A percentile compares a stretch with the other conserved stretches of the same genome.
These are phyloP conservation scores for Yamadazyma jaroonii DNA, from an alignment of 1,139 yeast genomes.

Conservation along the genomic window DNA sequence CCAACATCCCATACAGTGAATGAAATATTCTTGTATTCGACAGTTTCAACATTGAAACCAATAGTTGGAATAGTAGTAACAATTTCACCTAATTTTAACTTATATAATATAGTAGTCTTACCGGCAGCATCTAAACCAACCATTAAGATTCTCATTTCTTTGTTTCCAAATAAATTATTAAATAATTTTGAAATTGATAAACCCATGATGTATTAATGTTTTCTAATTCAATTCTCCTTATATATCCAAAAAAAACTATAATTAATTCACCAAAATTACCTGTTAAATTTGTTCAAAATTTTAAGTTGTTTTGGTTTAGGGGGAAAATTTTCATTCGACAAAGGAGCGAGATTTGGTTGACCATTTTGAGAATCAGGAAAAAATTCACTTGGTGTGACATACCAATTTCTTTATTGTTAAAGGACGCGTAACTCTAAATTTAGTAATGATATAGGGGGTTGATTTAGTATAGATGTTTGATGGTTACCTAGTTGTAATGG, in stretches of 20 bases:
- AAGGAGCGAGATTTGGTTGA: constrained; percentile 1
- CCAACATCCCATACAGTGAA: constrained; percentile 46
- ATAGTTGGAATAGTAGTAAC: constrained; percentile 43
- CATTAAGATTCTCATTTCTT: constrained; percentile 44
- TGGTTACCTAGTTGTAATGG: no score
- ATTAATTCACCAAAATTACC: no score
- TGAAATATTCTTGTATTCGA: constrained; percentile 40
- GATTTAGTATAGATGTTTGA: no score
- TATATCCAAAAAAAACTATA: no score
- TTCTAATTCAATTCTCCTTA: no score
- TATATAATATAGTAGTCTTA: constrained; percentile 42
- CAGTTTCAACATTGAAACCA: constrained; percentile 43
- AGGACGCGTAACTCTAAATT: no score
- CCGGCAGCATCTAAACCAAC: constrained; percentile 46
- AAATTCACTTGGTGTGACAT: no score
- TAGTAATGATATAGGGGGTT: no score
- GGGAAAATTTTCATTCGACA: constrained; percentile 10
- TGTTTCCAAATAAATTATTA: constrained; percentile 37
- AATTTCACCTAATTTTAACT: constrained; percentile 41
- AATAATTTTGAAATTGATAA: constrained; percentile 37
- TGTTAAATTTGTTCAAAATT: no score
- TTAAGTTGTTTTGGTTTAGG: constrained; percentile 7
- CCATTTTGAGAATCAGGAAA: not conserved
- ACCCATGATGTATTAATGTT: constrained; percentile 21
- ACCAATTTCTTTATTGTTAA: no score